phyloP scores from a whole-genome alignment of 75 land plant genomes.

The Larix kaempferi region DNA sequence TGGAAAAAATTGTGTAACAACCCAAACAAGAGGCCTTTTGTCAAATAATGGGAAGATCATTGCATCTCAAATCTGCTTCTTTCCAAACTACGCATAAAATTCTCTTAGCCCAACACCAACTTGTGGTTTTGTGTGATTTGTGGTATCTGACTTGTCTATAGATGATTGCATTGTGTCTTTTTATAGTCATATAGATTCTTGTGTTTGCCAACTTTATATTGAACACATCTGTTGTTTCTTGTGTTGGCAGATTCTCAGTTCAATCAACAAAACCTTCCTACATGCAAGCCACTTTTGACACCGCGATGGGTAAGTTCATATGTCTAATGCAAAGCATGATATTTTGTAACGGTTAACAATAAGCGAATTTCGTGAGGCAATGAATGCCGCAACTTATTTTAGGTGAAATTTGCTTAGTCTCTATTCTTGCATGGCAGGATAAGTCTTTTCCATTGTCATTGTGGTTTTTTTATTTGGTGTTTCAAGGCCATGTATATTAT shows the following conservation, averaged over 20 bases:
- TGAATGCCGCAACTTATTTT: neutral
- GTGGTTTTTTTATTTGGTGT: neutral
- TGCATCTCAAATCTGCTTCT: too few relatives aligned
- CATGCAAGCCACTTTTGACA: conserved; percentile 89
- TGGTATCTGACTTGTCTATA: neutral
- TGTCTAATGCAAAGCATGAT: neutral
- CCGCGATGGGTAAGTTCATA: conserved; percentile 68
- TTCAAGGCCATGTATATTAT: too few relatives aligned
- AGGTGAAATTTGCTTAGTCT: neutral
- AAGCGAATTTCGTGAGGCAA: neutral
- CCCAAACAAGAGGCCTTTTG: too few relatives aligned
- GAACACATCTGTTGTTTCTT: neutral
- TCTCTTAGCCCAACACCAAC: neutral
- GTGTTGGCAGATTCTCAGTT: conserved; percentile 58
- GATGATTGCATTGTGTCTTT: neutral
- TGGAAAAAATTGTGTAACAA: too few relatives aligned
- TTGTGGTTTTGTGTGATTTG: neutral
- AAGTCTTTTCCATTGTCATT: neutral
- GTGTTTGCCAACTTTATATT: neutral
- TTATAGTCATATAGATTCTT: neutral
- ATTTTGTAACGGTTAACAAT: neutral
- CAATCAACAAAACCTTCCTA: conserved; percentile 88
- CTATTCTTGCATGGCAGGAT: neutral
- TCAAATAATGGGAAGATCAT: too few relatives aligned
- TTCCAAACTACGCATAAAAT: too few relatives aligned